These are phyloP conservation scores for Stentor coeruleus DNA, from an alignment of 73 alveolate species.

Conservation along the genomic window DNA sequence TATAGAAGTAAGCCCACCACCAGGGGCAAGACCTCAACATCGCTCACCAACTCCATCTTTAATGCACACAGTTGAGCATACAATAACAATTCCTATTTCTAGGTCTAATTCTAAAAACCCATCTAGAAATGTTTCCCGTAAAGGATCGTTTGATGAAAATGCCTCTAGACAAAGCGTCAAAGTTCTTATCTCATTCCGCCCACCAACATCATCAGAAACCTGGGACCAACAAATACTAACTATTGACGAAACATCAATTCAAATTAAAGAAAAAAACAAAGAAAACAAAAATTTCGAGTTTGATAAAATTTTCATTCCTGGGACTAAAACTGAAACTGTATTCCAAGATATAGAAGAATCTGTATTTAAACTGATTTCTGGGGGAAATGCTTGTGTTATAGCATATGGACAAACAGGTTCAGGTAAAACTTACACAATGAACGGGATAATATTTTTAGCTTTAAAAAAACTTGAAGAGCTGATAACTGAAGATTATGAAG, in stretches of 20 bases:
- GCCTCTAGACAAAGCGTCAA: background rate
- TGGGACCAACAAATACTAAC: background rate
- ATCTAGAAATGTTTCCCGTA: background rate
- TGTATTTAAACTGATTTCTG: background rate
- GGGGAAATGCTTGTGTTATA: constrained; percentile 25
- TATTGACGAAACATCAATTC: background rate
- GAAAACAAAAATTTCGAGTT: background rate
- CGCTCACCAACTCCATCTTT: background rate
- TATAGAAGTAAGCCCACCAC: background rate
- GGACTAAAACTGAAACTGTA: background rate
- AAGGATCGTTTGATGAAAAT: background rate
- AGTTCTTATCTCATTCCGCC: background rate
- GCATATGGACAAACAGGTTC: constrained; percentile 30
- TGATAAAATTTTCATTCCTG: background rate
- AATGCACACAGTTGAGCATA: background rate
- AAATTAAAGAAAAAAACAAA: background rate
- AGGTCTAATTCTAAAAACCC: background rate
- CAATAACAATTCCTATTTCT: background rate
- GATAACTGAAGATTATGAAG: background rate
- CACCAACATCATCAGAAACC: background rate
- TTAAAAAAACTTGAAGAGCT: background rate
- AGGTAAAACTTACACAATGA: constrained; percentile 27
- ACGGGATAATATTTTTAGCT: background rate
- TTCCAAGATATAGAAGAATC: background rate
- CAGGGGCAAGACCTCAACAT: background rate